Evolutionary conservation across 495 filamentous ascomycete genomes (phyloP).

Genomic region (Trichoderma parareesei): DNA sequence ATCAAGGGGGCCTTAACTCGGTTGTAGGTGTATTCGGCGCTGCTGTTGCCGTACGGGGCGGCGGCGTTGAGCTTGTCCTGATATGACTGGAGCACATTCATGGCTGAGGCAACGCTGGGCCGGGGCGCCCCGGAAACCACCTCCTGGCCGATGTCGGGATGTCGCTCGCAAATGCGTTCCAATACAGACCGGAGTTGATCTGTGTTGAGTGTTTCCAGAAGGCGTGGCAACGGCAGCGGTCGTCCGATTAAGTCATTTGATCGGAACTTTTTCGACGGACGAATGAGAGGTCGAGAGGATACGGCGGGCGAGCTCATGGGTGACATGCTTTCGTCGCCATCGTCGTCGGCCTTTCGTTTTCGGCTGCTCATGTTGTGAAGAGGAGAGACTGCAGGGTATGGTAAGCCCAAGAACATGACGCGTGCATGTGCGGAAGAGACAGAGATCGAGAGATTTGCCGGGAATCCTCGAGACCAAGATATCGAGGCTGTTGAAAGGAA

Average conservation of each 20-base stretch:
- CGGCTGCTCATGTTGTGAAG: constrained; percentile 45
- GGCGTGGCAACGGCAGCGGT: constrained; percentile 69
- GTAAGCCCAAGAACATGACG: constrained; percentile 9
- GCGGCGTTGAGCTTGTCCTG: constrained; percentile 68
- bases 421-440: background rate
- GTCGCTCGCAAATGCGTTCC: constrained; percentile 78
- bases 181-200: constrained; percentile 75
- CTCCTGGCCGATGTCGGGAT: constrained; percentile 73
- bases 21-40: constrained; percentile 91
- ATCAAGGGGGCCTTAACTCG: constrained; percentile 74
- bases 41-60: constrained; percentile 76
- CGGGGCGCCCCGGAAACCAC: constrained; percentile 78
- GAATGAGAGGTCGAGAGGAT: constrained; percentile 50
- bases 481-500: constrained; percentile 12
- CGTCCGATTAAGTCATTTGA: constrained; percentile 65
- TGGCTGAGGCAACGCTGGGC: constrained; percentile 69
- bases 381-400: constrained; percentile 41
- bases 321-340: constrained; percentile 75
- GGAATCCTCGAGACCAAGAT: constrained; percentile 9
- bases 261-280: constrained; percentile 53
- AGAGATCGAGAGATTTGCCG: background rate
- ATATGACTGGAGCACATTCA: constrained; percentile 74
- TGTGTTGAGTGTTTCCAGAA: constrained; percentile 83
- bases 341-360: constrained; percentile 88
- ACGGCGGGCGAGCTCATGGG: constrained; percentile 72